Evolutionary conservation across 495 filamentous ascomycete genomes (phyloP).

Genomic region (Neurospora sp.): DNA sequence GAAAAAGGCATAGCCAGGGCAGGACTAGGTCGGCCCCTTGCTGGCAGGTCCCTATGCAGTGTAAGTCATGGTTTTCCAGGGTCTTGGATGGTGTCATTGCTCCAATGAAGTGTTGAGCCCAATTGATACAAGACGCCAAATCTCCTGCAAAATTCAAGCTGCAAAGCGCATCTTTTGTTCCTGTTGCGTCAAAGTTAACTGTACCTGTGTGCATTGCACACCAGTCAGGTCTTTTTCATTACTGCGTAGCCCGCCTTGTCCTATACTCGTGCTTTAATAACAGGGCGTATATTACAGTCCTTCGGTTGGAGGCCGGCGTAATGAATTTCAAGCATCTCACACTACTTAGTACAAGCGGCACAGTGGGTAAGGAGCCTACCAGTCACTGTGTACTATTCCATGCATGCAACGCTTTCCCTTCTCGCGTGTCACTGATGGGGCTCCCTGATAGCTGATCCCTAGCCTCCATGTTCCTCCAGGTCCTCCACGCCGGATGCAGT

Average conservation of each 20-base stretch:
- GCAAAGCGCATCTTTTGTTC: neutral
- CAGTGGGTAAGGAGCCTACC: neutral
- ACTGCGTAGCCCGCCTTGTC: neutral
- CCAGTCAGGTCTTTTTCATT: neutral
- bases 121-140: neutral
- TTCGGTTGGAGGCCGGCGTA: neutral
- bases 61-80: neutral
- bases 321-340: neutral
- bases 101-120: neutral
- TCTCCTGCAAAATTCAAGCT: neutral
- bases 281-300: neutral
- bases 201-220: neutral
- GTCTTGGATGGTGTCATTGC: neutral
- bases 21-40: neutral
- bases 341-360: neutral
- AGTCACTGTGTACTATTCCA: neutral
- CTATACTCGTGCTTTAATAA: neutral
- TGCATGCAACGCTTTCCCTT: neutral
- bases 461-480: neutral
- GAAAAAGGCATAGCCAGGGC: neutral
- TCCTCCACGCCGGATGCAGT: neutral
- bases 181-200: neutral
- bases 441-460: neutral
- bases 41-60: neutral
- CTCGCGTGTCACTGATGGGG: neutral